Conservation (phyloP, 2,329 filamentous ascomycete species). For the Rutstroemia sydowiana region DNA sequence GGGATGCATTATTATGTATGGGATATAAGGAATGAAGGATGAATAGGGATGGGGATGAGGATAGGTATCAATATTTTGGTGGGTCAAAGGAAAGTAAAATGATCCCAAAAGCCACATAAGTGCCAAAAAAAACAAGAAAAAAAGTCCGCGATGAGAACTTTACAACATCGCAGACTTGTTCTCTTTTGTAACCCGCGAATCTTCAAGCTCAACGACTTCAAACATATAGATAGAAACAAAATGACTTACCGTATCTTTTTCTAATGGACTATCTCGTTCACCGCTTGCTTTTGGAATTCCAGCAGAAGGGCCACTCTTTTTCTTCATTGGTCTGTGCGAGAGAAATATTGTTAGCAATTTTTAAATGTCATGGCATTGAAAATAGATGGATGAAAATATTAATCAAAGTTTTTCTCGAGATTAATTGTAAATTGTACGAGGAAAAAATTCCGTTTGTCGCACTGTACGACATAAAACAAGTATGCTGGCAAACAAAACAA, state of each 20-base stretch:
- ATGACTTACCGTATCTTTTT: constrained; percentile 34
- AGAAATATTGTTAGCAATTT: constrained; percentile 19
- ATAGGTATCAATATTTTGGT: no score
- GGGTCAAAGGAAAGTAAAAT: no score
- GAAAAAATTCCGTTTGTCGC: constrained; percentile 15
- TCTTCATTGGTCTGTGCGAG: constrained; percentile 59
- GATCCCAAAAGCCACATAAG: background rate
- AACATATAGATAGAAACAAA: background rate
- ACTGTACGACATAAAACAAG: constrained; percentile 22
- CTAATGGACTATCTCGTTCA: constrained; percentile 55
- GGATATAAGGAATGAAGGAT: no score
- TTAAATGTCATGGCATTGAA: constrained; percentile 3
- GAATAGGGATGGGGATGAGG: no score
- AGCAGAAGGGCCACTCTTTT: constrained; percentile 54
- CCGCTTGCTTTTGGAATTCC: constrained; percentile 60
- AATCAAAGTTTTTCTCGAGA: background rate
- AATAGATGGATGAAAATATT: background rate
- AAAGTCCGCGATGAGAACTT: constrained; percentile 7
- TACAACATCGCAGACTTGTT: constrained; percentile 4
- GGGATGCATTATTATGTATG: no score
- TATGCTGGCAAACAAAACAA: background rate
- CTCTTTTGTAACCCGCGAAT: background rate
- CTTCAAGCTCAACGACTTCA: background rate
- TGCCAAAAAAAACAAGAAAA: background rate
- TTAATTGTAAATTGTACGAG: background rate